Evolutionary conservation across 179 eudicot species (phyloP).

Genomic region (Amaranthus tricolor): DNA sequence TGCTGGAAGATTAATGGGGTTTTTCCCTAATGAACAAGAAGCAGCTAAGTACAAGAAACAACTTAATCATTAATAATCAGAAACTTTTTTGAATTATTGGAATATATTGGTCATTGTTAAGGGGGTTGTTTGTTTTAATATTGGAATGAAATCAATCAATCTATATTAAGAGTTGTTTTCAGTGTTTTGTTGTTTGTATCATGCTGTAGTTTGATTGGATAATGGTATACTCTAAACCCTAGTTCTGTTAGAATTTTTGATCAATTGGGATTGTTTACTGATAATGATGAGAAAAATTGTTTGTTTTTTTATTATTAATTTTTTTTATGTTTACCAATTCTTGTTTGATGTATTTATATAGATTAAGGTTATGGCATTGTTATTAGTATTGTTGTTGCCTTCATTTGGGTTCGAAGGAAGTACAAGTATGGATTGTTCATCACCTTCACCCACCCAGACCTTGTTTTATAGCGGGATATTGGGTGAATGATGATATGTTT

Average conservation of each 20-base stretch:
- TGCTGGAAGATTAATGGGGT: conserved; percentile 92
- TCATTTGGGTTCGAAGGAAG: too few relatives aligned
- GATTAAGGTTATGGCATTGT: too few relatives aligned
- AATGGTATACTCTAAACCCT: conserved; percentile 8
- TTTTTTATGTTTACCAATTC: background rate
- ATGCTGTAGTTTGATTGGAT: conserved; percentile 5
- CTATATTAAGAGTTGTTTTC: background rate
- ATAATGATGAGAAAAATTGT: conserved; percentile 6
- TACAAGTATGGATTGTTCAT: too few relatives aligned
- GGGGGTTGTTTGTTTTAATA: conserved; percentile 8
- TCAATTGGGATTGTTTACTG: background rate
- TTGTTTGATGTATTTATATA: background rate
- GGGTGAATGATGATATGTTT: too few relatives aligned
- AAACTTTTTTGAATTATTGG: background rate
- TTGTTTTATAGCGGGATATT: too few relatives aligned
- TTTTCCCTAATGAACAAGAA: conserved; percentile 93
- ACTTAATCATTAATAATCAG: conserved; percentile 20
- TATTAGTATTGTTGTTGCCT: too few relatives aligned
- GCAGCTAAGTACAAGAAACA: conserved; percentile 77
- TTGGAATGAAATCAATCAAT: conserved; percentile 15
- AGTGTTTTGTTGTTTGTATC: background rate
- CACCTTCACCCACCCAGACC: too few relatives aligned
- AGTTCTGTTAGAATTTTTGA: conserved; percentile 1
- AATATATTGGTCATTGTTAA: background rate
- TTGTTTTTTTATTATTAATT: background rate